Evolutionary conservation across 306 rosid genomes (phyloP).

Genomic region (Pterocarpus santalinus): DNA sequence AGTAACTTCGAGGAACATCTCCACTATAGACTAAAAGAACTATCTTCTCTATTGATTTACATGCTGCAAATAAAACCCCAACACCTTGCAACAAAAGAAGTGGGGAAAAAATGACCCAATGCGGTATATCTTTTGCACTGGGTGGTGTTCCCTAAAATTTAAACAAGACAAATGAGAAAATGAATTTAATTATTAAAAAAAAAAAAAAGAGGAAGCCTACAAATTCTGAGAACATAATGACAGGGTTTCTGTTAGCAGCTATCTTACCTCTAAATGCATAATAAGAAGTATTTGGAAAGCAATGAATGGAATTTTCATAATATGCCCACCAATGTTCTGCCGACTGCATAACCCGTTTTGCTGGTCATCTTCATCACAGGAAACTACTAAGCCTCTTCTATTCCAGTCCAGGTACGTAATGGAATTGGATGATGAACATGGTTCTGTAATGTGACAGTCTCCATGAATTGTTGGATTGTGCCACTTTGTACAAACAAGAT

Average conservation of each 20-base stretch:
- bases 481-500: constrained; percentile 98
- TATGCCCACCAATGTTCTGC: constrained; percentile 91
- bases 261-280: constrained; percentile 82
- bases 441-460: constrained; percentile 65
- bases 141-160: constrained; percentile 73
- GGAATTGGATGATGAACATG: constrained; percentile 65
- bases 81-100: constrained; percentile 85
- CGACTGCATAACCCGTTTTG: constrained; percentile 67
- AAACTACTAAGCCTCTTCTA: constrained; percentile 76
- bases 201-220: constrained; percentile 36
- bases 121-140: constrained; percentile 58
- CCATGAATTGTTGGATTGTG: constrained; percentile 89
- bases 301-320: constrained; percentile 87
- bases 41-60: constrained; percentile 80
- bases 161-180: constrained; percentile 28
- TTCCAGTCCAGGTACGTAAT: constrained; percentile 76
- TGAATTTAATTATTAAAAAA: neutral
- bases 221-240: constrained; percentile 25
- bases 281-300: constrained; percentile 79
- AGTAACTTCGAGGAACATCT: constrained; percentile 66
- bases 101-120: constrained; percentile 69
- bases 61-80: constrained; percentile 77
- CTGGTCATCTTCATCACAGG: constrained; percentile 69
- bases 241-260: constrained; percentile 1
- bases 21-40: constrained; percentile 59